A percentile compares a stretch with the other conserved stretches of the same genome.
Evolutionary conservation across 2,329 filamentous ascomycete species (phyloP).

Genomic region (Sclerotinia sclerotiorum): DNA sequence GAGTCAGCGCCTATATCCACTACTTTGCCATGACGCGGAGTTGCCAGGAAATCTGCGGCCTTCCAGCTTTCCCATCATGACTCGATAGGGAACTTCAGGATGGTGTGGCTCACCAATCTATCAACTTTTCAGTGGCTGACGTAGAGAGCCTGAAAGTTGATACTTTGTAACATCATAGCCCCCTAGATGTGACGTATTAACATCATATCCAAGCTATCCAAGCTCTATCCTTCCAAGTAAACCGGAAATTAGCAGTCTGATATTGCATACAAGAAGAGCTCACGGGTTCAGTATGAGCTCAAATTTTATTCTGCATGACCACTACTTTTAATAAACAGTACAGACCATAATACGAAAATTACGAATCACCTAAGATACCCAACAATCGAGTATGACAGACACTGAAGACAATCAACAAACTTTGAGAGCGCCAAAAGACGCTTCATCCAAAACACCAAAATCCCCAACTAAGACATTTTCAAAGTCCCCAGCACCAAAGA

Average conservation of each 20-base stretch:
- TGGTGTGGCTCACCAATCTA: slow-evolving; percentile 5
- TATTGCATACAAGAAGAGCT: slow-evolving; percentile 24
- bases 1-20: background rate
- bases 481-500: slow-evolving; percentile 13
- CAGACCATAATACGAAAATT: background rate
- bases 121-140: slow-evolving; percentile 17
- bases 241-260: slow-evolving; percentile 18
- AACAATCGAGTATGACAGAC: slow-evolving; percentile 21
- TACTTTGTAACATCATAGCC: slow-evolving; percentile 15
- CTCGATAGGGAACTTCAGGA: background rate
- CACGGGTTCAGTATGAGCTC: slow-evolving; percentile 18
- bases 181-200: slow-evolving; percentile 18
- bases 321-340: slow-evolving; percentile 1
- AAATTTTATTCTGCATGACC: slow-evolving; percentile 12
- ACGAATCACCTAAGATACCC: slow-evolving; percentile 8
- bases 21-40: slow-evolving; percentile 10
- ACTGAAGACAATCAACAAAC: slow-evolving; percentile 17
- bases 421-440: slow-evolving; percentile 5
- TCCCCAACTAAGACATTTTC: slow-evolving; percentile 3
- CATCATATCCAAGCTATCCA: slow-evolving; percentile 17
- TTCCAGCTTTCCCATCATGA: slow-evolving; percentile 18
- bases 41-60: slow-evolving; percentile 8
- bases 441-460: slow-evolving; percentile 13
- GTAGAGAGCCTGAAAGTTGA: slow-evolving; percentile 10
- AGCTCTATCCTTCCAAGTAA: slow-evolving; percentile 19